Base-by-base conservation (phyloP, 331 rosid species). In the Rhamnella rubrinervis region DNA sequence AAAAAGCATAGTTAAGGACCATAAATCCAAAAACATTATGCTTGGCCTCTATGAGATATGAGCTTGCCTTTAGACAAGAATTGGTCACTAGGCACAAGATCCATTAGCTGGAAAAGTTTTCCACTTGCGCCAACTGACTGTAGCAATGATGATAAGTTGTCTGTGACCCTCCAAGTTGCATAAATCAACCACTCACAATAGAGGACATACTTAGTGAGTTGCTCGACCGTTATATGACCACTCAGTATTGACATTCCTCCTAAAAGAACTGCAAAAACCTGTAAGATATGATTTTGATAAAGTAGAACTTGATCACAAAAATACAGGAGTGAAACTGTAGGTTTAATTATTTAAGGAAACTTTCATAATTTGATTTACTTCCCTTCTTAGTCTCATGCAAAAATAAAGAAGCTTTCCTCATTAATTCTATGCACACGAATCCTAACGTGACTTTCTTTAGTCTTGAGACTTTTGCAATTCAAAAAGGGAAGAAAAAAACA, bases 171-270 rank as follows among this genome's bases (percentile, higher is more conserved):
- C 91, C 96, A 86, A 59, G 96, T 75, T 26, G 97, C 93, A 78
- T 80, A 91, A 71, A 88, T 88, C 82, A 91, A 75, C 97, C 96
- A 91, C 78, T 91, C 97, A 64, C 96, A 86, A 86, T 91, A 91
- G 60, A 88, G 71, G 49, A 91, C 88, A 77, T 86, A 91, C 87
- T 85, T 86, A 18, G 89, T 88, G 66, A 91, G 93, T 81, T 91
- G 91, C 82, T 88, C 97, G 37, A 81, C 63, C 28, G 90, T 80
- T 51, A 84, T 77, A 80, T 55, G 60, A 70, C 88, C 83, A 61
- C 77, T 56, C 66, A 83, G 67, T 66, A 82, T 59, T 18, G 87
- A 85, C 71, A 83, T 72, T 38, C 96, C 93, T 72, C 88, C 96
- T 28, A 88, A 66, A 38, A 85, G 67, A 39, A 91, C 80, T 1